phyloP scores from a whole-genome alignment of 306 rosid genomes.

The Delonix regia region DNA sequence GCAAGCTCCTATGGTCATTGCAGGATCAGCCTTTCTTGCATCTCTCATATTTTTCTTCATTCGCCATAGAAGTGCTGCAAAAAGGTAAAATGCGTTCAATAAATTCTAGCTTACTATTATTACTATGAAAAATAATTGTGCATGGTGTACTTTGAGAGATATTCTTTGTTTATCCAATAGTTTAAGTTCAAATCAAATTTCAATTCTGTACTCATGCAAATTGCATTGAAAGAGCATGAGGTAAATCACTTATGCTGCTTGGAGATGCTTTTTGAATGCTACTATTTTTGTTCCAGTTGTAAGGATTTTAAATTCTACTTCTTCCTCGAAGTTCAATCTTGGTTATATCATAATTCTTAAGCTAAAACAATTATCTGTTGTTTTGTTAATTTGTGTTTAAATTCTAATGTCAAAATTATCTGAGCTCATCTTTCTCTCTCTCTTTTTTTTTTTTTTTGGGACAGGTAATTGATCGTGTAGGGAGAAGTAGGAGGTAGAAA shows the following conservation, averaged over 20 bases:
- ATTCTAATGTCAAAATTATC: neutral
- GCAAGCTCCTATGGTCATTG: constrained; percentile 45
- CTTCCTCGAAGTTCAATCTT: neutral
- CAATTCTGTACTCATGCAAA: constrained; percentile 6
- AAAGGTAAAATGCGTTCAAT: constrained; percentile 26
- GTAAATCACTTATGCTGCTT: neutral
- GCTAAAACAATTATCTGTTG: neutral
- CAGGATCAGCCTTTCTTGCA: constrained; percentile 63
- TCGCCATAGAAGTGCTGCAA: constrained; percentile 40
- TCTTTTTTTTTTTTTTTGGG: neutral
- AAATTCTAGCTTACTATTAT: constrained; percentile 11
- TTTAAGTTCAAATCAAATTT: constrained; percentile 10
- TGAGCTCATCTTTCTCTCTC: neutral
- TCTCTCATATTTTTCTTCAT: constrained; percentile 48
- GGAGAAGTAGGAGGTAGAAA: neutral
- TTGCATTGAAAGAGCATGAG: neutral
- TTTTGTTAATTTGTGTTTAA: neutral
- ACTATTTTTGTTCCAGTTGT: constrained; percentile 1
- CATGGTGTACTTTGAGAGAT: neutral
- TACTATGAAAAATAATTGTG: neutral
- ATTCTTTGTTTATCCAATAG: constrained; percentile 6
- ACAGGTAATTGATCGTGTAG: neutral
- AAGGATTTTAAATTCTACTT: neutral
- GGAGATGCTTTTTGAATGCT: neutral
- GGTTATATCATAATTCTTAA: neutral